Evolutionary conservation across 805 yeast genomes (phyloP), one percentile per base, ranked within the genome.

Genomic region (Metschnikowia corniflorae): DNA sequence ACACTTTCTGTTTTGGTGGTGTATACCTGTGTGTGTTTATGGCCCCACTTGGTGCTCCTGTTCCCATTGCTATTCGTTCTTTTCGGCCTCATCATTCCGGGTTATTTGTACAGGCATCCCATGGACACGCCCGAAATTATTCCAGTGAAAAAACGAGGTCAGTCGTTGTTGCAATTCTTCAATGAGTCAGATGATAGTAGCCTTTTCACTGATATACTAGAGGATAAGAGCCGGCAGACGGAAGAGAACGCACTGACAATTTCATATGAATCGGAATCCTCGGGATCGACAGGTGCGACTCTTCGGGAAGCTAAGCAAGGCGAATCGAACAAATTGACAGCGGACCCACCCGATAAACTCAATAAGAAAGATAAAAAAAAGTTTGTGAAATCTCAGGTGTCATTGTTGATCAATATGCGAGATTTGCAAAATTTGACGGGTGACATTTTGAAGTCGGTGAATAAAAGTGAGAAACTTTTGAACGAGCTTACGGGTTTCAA

Each of bases 341-440:
- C 21, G 13, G 33, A 24, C 7, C 6, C 15, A 3, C 27, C 27
- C 5, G 42, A 31, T 7, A 32, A 22, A 21, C 16, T 31, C 17
- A 25, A 35, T 18, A 43, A 44, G 40, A 53, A 43, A 33, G 54
- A 45, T 15, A 45, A 40, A 24, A 25, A 37, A 12, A 47, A 48
- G 32, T 42, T 41, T 12, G 52, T 59, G 15, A 62, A 61, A 44
- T 48, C 57, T 4, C 71, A 71, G 43, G 55, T 70, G 44, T 61
- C 67, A n/a, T 51, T 75, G 21, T 46, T 75, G 42, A 69, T 79
- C 40, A 85, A 82, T 47, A 70, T 86, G 79, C 70, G 85, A 39
- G 91, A 85, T 51, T 63, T 85, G 18, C 95, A 86, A 55, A 77
- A 78, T 43, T 58, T 78, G 23, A 75, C 86, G 13, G 65, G 81